Evolutionary conservation across 257 asterid species (phyloP).

Genomic region (Eustoma russellianum): DNA sequence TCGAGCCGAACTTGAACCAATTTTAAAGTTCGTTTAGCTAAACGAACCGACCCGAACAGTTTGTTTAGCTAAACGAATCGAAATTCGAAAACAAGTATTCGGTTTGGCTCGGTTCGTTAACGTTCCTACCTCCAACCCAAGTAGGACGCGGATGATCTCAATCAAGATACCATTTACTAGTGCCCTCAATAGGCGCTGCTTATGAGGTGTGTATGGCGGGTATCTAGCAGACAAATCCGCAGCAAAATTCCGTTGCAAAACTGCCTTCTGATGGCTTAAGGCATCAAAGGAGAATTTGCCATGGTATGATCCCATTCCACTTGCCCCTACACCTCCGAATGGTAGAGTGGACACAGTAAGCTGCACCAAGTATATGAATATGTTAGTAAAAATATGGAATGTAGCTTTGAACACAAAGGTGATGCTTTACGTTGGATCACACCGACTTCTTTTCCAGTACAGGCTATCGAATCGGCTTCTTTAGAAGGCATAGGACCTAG

Average conservation of each 20-base stretch:
- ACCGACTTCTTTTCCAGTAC: no score
- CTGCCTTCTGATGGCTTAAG: conserved; percentile 90
- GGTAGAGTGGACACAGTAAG: conserved; percentile 49
- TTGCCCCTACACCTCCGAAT: conserved; percentile 93
- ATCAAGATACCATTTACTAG: conserved; percentile 47
- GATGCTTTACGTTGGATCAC: no score
- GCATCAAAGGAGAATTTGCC: conserved; percentile 82
- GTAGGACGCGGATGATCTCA: conserved; percentile 46
- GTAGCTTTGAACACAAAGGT: no score
- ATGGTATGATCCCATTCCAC: conserved; percentile 95
- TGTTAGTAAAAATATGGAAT: neutral
- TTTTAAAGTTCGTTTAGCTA: no score
- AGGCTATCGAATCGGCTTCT: no score
- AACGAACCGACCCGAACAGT: no score
- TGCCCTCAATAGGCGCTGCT: conserved; percentile 53
- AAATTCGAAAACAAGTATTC: no score
- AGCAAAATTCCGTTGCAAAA: conserved; percentile 46
- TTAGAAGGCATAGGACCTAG: no score
- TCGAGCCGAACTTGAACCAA: no score
- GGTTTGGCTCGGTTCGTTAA: no score
- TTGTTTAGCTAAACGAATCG: no score
- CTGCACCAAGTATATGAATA: conserved; percentile 34
- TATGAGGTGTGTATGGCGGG: conserved; percentile 68
- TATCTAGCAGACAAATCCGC: conserved; percentile 76
- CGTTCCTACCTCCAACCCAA: conserved; percentile 66